Base-by-base conservation (phyloP, 805 yeast genomes). In the Pichia thaimueangensis region DNA sequence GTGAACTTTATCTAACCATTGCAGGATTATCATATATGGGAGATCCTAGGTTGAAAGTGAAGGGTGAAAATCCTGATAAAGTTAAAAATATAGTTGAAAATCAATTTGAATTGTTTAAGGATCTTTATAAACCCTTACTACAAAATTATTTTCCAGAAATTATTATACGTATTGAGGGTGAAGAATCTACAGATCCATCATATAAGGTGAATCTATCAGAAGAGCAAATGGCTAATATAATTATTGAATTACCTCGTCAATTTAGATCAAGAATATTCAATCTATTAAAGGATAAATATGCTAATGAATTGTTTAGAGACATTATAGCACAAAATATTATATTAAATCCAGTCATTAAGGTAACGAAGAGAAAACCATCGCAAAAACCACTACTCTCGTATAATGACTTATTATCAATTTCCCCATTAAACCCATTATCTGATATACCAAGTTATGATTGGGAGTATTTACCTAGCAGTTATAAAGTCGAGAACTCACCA, bases 41-140 rank as follows among this genome's bases (percentile, higher is more conserved):
- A 16, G 98, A 93, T 59, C 82, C 88, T 23, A 75, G 98, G 52
- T 81, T 87, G 74, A 68, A 71, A 33, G 67, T 89, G 23, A 86
- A 86, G 9, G 97, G 96, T 2, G 98, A 93, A 60, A 86, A 93
- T 59, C 96, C 97, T 5, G 71, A 80, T 53, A 93, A 93, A 61
- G 85, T 89, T 31, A 67, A 70, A 37, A 93, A 93, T 58, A 93
- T 93, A 47, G 97, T 93, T 3, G 59, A 63, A 10, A 83, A 83
- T 59, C 96, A 93, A 61, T 73, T 76, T 48, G 63, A 65, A 16
- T 72, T 76, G 48, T 93, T 93, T 64, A 73, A 80, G 45, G 63
- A 65, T 43, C 74, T 93, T 54, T 93, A 93, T 57, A 64, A 69
- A n/a, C 96, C 95, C 2, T 60, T 81, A 8, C 49, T 78, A 39